A percentile compares a stretch with the other conserved stretches of the same genome.
Conservation (phyloP, 371 early-diverging fungal species). For the Mortierella sp. region DNA sequence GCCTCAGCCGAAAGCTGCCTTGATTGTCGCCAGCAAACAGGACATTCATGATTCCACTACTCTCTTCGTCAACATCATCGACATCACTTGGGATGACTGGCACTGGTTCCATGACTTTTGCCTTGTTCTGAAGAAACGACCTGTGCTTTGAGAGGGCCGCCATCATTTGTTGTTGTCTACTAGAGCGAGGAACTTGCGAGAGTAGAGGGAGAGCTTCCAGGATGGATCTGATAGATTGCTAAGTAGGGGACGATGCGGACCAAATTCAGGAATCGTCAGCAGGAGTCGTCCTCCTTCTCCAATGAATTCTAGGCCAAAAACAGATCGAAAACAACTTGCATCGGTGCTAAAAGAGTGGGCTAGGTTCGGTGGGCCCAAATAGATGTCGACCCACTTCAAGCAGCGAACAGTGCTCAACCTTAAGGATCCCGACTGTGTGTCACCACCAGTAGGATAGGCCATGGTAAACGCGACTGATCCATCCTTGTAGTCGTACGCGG, state of each 20-base stretch:
- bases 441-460: background rate
- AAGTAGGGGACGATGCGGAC: background rate
- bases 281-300: background rate
- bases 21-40: constrained; percentile 27
- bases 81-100: background rate
- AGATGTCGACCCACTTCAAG: constrained; percentile 37
- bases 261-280: constrained; percentile 3
- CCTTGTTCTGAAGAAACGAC: constrained; percentile 4
- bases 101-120: background rate
- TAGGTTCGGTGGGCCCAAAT: constrained; percentile 10
- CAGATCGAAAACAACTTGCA: constrained; percentile 9
- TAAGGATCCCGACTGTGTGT: background rate
- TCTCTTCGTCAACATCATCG: constrained; percentile 28
- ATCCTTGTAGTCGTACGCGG: constrained; percentile 39
- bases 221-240: constrained; percentile 25
- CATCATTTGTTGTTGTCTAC: constrained; percentile 28
- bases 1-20: constrained; percentile 13
- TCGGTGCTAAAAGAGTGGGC: constrained; percentile 14
- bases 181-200: constrained; percentile 30
- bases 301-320: no score
- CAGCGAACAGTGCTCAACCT: constrained; percentile 7
- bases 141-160: constrained; percentile 5
- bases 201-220: constrained; percentile 30
- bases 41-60: constrained; percentile 39
- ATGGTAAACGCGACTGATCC: constrained; percentile 18